Percentiles rank a stretch among this genome's conserved stretches.
Conservation (phyloP, 2,329 filamentous ascomycete genomes). For the Teratosphaeria gauchensis region DNA sequence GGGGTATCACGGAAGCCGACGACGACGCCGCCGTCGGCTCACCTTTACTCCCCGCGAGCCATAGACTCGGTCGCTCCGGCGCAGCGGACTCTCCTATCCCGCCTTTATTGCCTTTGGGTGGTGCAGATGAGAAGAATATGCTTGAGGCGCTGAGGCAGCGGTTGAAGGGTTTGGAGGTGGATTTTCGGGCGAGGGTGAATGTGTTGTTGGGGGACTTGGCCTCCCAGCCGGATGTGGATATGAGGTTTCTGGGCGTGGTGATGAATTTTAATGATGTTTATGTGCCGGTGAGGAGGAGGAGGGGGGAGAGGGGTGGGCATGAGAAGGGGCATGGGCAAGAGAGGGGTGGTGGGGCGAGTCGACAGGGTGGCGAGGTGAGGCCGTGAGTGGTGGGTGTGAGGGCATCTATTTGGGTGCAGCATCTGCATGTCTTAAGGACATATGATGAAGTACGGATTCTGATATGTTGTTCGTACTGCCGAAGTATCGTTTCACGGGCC, state of each 20-base stretch:
- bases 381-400: not conserved
- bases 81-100: constrained; percentile 33
- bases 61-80: constrained; percentile 3
- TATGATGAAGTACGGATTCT: too few relatives aligned
- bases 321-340: constrained; percentile 3
- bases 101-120: constrained; percentile 29
- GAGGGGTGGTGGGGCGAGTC: not conserved
- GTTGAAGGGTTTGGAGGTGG: constrained; percentile 59
- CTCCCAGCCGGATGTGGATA: constrained; percentile 88
- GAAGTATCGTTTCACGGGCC: too few relatives aligned
- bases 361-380: not conserved
- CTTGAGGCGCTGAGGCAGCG: constrained; percentile 68
- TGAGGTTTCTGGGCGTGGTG: constrained; percentile 88
- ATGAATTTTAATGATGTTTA: constrained; percentile 99
- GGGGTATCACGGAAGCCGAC: constrained; percentile 52
- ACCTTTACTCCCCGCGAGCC: constrained; percentile 6
- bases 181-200: constrained; percentile 70
- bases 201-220: constrained; percentile 79
- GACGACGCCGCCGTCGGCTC: constrained; percentile 29
- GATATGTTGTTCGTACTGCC: too few relatives aligned
- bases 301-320: not conserved
- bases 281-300: constrained; percentile 59
- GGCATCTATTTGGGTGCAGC: not conserved
- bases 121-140: constrained; percentile 47
- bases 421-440: too few relatives aligned